These are phyloP conservation scores for Plasmodium inui DNA, from an alignment of 169 alveolate genomes.

Conservation along the genomic window DNA sequence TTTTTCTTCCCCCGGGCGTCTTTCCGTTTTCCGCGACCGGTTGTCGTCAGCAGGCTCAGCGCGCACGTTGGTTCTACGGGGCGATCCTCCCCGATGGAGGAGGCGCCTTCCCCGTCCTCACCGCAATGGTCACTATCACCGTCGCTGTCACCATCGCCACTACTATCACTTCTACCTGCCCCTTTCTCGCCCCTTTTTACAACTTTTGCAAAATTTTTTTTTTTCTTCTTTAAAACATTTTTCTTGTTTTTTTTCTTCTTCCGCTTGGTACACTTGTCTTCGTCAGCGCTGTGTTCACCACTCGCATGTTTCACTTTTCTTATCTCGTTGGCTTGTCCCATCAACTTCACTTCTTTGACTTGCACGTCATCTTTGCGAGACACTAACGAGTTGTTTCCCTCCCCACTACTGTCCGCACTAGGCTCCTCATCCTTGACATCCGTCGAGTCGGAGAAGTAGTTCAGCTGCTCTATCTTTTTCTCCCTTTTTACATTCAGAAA, in stretches of 20 bases:
- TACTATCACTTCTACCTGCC: background rate
- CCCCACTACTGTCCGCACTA: background rate
- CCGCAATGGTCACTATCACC: background rate
- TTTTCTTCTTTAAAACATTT: background rate
- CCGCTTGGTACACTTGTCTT: background rate
- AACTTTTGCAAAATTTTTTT: background rate
- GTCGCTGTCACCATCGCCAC: background rate
- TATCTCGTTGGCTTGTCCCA: background rate
- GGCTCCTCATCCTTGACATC: conserved; percentile 22
- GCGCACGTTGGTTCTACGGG: background rate
- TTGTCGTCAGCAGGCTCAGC: background rate
- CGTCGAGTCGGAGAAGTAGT: conserved; percentile 28
- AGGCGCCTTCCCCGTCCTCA: background rate
- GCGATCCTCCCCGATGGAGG: background rate
- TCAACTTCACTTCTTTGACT: background rate
- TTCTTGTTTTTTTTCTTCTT: background rate
- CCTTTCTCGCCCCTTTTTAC: background rate
- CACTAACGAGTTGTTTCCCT: background rate
- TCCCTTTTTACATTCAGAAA: conserved; percentile 20
- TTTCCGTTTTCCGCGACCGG: background rate
- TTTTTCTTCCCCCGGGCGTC: background rate
- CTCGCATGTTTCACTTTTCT: background rate
- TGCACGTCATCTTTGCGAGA: background rate
- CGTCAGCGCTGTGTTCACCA: background rate
- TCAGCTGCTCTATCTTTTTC: background rate